Percentiles rank a stretch among this genome's conserved stretches.
Evolutionary conservation across 1,139 yeast species (phyloP).

Genomic region (Taphrina deformans): DNA sequence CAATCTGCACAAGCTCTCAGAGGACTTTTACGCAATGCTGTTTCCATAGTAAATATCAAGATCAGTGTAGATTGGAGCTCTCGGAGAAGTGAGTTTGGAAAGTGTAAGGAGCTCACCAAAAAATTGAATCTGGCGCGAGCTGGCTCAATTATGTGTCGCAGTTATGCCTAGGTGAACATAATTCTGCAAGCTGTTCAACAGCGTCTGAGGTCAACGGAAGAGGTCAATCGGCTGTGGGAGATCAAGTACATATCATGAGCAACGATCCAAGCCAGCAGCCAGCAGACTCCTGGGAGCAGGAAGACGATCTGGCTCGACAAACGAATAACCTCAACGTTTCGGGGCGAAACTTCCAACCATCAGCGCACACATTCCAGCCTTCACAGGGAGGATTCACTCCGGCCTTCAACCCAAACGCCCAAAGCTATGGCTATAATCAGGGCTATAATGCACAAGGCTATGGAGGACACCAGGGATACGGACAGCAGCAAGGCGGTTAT

Average conservation of each 20-base stretch:
- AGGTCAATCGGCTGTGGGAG: background rate
- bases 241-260: background rate
- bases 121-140: background rate
- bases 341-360: constrained; percentile 28
- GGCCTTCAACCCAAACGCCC: constrained; percentile 33
- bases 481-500: constrained; percentile 44
- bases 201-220: background rate
- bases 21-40: too few relatives aligned
- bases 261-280: constrained; percentile 15
- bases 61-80: background rate
- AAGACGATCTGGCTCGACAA: constrained; percentile 11
- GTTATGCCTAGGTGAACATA: too few relatives aligned
- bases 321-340: constrained; percentile 21
- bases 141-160: background rate
- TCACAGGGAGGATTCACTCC: constrained; percentile 30
- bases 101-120: background rate
- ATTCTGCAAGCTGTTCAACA: too few relatives aligned
- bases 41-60: background rate
- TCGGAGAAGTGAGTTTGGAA: too few relatives aligned
- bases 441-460: constrained; percentile 26
- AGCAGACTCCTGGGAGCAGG: constrained; percentile 29
- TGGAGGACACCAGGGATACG: constrained; percentile 40
- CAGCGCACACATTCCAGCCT: constrained; percentile 30
- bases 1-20: too few relatives aligned
- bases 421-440: constrained; percentile 14